Conservation (phyloP, 345 rosid genomes). For the Melaleuca alternifolia region DNA sequence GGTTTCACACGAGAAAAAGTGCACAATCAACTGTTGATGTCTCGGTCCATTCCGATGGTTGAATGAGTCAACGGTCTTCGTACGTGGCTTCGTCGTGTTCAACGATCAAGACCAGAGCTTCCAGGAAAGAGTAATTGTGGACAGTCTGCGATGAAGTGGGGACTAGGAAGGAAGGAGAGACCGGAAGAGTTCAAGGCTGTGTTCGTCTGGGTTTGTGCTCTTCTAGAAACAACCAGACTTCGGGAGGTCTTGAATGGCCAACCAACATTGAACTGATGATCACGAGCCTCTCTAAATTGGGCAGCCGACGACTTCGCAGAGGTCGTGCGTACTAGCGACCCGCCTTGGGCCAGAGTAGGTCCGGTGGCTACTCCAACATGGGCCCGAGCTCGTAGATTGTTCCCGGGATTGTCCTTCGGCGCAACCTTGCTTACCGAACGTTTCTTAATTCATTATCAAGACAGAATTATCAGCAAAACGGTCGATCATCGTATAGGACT, state of each 20-base stretch:
- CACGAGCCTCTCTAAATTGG: background rate
- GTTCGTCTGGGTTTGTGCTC: background rate
- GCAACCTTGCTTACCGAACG: background rate
- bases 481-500: background rate
- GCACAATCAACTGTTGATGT: background rate
- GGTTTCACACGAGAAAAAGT: background rate
- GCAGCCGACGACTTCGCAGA: background rate
- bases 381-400: background rate
- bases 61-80: background rate
- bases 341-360: background rate
- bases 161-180: background rate
- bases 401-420: background rate
- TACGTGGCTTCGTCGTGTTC: background rate
- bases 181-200: background rate
- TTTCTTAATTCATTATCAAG: background rate
- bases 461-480: background rate
- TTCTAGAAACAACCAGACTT: background rate
- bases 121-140: background rate
- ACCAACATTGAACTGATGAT: too few species aligned
- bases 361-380: background rate
- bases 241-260: background rate
- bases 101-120: background rate
- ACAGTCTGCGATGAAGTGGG: background rate
- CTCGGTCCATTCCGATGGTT: background rate
- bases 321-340: background rate